Conservation (phyloP, 2,329 filamentous ascomycete genomes). For the Alternaria triticina region DNA sequence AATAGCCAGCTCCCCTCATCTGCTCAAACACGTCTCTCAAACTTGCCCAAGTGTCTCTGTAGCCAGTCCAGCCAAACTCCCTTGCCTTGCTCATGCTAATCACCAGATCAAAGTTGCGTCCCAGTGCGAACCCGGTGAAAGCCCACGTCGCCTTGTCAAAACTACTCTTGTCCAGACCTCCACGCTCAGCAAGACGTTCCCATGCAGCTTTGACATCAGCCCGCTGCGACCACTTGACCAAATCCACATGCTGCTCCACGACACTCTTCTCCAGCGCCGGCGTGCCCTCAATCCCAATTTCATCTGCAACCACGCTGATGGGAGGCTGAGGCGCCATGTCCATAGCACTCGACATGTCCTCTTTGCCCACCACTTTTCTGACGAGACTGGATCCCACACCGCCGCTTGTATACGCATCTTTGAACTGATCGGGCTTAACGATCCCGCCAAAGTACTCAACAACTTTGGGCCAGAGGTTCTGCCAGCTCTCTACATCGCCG, state of each 20-base stretch:
- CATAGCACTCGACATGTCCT: background rate
- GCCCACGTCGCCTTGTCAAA: constrained; percentile 56
- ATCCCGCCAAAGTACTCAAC: constrained; percentile 45
- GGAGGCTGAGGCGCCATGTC: constrained; percentile 4
- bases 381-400: constrained; percentile 20
- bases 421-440: constrained; percentile 39
- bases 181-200: constrained; percentile 42
- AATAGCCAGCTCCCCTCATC: constrained; percentile 38
- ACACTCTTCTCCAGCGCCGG: constrained; percentile 21
- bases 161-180: constrained; percentile 47
- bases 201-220: constrained; percentile 50
- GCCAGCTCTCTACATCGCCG: constrained; percentile 52
- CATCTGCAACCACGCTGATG: constrained; percentile 24
- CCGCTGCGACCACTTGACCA: constrained; percentile 51
- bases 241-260: constrained; percentile 50
- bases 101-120: constrained; percentile 51
- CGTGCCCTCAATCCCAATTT: constrained; percentile 15
- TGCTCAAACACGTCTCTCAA: constrained; percentile 46
- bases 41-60: constrained; percentile 45
- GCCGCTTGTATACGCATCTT: background rate
- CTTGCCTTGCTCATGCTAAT: constrained; percentile 57
- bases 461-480: constrained; percentile 53
- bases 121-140: constrained; percentile 53
- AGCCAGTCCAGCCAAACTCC: constrained; percentile 54
- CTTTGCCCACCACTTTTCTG: background rate